phyloP scores from a whole-genome alignment of 257 asterid species.

The Oldenlandia corymbosa region DNA sequence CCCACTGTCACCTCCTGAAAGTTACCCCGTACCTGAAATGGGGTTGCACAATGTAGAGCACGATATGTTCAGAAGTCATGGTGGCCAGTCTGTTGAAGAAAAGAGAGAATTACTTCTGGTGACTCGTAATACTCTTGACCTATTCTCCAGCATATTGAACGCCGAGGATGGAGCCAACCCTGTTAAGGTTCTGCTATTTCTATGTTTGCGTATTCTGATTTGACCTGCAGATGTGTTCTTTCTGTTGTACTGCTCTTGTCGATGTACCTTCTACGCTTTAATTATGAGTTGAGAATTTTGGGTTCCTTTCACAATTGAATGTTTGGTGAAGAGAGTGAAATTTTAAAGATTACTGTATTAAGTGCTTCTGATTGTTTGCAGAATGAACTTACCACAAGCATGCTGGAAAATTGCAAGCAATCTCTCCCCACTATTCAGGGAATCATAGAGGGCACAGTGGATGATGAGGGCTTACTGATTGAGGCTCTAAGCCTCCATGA shows the following conservation, averaged over 20 bases:
- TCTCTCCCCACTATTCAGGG: slow-evolving; percentile 60
- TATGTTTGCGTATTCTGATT: background rate
- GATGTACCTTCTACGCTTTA: no score
- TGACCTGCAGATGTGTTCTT: background rate
- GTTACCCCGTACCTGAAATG: slow-evolving; percentile 51
- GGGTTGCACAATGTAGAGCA: slow-evolving; percentile 37
- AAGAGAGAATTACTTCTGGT: slow-evolving; percentile 63
- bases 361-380: slow-evolving; percentile 22
- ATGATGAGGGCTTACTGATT: slow-evolving; percentile 73
- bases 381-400: slow-evolving; percentile 70
- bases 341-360: background rate
- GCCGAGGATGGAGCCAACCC: slow-evolving; percentile 62
- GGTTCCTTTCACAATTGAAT: background rate
- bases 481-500: slow-evolving; percentile 86
- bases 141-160: slow-evolving; percentile 76
- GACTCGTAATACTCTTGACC: slow-evolving; percentile 72
- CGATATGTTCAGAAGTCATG: slow-evolving; percentile 29
- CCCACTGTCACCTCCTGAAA: slow-evolving; percentile 49
- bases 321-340: background rate
- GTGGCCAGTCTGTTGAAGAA: slow-evolving; percentile 53
- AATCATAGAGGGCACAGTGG: slow-evolving; percentile 69
- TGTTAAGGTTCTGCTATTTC: slow-evolving; percentile 40
- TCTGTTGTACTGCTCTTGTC: background rate
- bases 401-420: slow-evolving; percentile 72
- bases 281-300: background rate